Evolutionary conservation across 2,329 filamentous ascomycete genomes (phyloP), one percentile per base, ranked within the genome.

Genomic region (Colletotrichum kahawae): DNA sequence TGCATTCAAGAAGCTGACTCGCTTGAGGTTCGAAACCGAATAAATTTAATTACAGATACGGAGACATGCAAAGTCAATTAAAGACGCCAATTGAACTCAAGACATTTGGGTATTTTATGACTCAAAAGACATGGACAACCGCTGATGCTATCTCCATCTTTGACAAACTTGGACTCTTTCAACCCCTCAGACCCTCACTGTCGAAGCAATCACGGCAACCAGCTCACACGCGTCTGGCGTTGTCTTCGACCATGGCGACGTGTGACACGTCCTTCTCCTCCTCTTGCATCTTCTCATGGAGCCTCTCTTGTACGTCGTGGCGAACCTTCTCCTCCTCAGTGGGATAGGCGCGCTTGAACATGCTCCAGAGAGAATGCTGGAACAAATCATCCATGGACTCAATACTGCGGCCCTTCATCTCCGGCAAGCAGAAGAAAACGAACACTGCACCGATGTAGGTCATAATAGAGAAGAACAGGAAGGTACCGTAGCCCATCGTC

Each of bases 341-440:
- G 3, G 84, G 83, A 74, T 86, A 86, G 1, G 84, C 84, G 56
- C 83, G 82, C 64, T 80, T 80, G 79, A 79, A 85, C 85, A 86
- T 85, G 0, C 82, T 82, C 83, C 83, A 86, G n/a, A 85, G 77
- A 4, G 80, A 81, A 54, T 81, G 75, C 66, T 80, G 75, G 73
- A 90, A 90, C 21, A 90, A 81, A 12, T 84, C 82, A 72, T 90
- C 88, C 83, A 89, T 88, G 29, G 84, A 85, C 77, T 90, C 88
- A 18, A 90, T 84, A 16, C 84, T 85, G 27, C 88, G 81, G 67
- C 87, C 87, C 77, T 89, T 89, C 18, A 88, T 87, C 79, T 90
- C 87, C 1, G 88, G 87, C 33, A 89, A 80, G 69, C 86, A 85
- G 80, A 88, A 87, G 78, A 83, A 89, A 8, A 87, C 82, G 70